phyloP scores from a whole-genome alignment of 2,329 filamentous ascomycete genomes.

The Penicillium sp. region DNA sequence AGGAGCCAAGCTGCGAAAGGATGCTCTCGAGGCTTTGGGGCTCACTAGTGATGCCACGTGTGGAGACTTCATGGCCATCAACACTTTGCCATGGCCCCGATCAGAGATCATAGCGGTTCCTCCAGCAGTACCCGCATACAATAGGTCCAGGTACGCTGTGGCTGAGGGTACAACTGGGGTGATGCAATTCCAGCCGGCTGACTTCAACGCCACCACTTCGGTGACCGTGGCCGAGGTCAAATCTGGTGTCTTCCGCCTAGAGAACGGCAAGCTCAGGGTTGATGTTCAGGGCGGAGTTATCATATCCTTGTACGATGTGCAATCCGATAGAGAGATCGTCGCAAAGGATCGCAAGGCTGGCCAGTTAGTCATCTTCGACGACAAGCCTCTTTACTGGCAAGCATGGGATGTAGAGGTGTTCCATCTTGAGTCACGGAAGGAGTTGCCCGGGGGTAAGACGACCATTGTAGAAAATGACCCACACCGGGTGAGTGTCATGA shows the following conservation, averaged over 20 bases:
- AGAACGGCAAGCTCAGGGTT: constrained; percentile 74
- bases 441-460: constrained; percentile 67
- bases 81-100: constrained; percentile 84
- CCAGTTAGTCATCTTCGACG: constrained; percentile 91
- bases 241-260: constrained; percentile 69
- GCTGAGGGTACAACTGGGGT: constrained; percentile 49
- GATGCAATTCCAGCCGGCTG: constrained; percentile 33
- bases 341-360: constrained; percentile 73
- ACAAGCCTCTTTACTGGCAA: constrained; percentile 96
- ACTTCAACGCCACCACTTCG: constrained; percentile 22
- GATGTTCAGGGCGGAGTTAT: constrained; percentile 73
- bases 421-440: constrained; percentile 81
- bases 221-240: constrained; percentile 52
- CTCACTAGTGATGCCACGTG: constrained; percentile 50
- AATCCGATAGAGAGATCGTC: constrained; percentile 73
- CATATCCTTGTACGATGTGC: constrained; percentile 76
- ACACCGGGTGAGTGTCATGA: constrained; percentile 76
- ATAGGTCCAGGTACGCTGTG: constrained; percentile 40
- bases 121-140: constrained; percentile 25
- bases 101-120: constrained; percentile 69
- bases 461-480: constrained; percentile 68
- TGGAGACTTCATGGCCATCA: constrained; percentile 63
- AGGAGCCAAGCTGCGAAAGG: constrained; percentile 68
- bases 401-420: constrained; percentile 98
- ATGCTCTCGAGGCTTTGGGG: constrained; percentile 67